Evolutionary conservation across 257 asterid genomes (phyloP), one percentile per base, ranked within the genome.

Genomic region (Eucommia ulmoides): DNA sequence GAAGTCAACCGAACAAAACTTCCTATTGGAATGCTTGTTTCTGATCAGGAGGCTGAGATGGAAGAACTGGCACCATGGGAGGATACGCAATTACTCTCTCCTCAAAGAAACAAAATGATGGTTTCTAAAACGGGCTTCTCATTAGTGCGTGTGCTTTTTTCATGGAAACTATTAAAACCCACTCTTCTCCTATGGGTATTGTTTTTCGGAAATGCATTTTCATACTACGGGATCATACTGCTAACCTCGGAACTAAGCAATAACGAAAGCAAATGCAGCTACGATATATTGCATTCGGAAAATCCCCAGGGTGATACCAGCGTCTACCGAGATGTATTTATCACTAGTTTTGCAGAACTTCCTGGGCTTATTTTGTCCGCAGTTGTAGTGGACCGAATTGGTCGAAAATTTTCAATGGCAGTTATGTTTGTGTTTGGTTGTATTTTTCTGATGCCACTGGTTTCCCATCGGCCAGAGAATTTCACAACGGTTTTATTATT

Each of bases 291-390:
- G 10, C 49, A 23, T 46, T 22, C 53, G 14, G 45, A 44, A 26
- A 46, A 22, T 54, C 35, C 23, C 35, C 44, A 52, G 10, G 72
- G 62, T 53, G 79, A 73, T 52, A 45, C 75, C 33, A 73, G 74
- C 63, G 75, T 75, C 48, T 81, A 78, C 44, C 59, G 47, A 45
- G 64, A 72, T 22, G 75, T 68, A 16, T 73, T 81, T 33, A 61
- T 77, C 66, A 73, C 93, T 33, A 73, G 83, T 53, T 20, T 81
- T 22, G 93, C 93, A 72, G 83, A 84, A 61, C 50, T 78, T 56
- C 93, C 94, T 10, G 85, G 92, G 56, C 79, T 81, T 41, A 33
- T 78, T 47, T 20, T 80, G 50, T 74, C 93, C 12, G 93, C 85
- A 49, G 71, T 68, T 55, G 75, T 58, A 49, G 80, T 84, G 41